Evolutionary conservation across 2,329 filamentous ascomycete species (phyloP).

Genomic region (Ophiocordyceps polyrhachis-furcata): DNA sequence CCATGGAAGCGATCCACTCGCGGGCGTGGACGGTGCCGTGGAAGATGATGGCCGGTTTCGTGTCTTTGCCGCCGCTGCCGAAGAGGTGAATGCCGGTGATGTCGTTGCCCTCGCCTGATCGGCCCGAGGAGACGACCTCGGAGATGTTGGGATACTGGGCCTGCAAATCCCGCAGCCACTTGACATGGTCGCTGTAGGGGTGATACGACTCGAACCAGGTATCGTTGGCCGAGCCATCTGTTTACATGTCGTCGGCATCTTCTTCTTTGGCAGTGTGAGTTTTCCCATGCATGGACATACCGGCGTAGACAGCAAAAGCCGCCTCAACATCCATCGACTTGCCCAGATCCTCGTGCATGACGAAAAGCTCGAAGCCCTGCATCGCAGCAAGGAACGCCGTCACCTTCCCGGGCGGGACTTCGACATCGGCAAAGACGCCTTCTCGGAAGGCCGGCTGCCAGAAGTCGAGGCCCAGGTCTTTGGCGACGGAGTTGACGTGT

Average conservation of each 20-base stretch:
- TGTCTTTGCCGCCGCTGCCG: constrained; percentile 23
- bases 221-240: constrained; percentile 9
- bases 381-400: constrained; percentile 14
- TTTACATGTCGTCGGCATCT: neutral
- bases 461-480: constrained; percentile 15
- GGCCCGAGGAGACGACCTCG: constrained; percentile 29
- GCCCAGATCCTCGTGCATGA: constrained; percentile 22
- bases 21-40: constrained; percentile 40
- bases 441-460: constrained; percentile 17
- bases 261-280: neutral
- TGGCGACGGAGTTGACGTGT: constrained; percentile 15
- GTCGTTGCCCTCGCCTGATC: constrained; percentile 23
- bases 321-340: constrained; percentile 17
- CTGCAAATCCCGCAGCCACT: constrained; percentile 27
- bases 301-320: constrained; percentile 10
- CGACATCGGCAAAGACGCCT: constrained; percentile 19
- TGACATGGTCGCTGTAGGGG: constrained; percentile 27
- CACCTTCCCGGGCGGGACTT: constrained; percentile 17
- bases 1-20: constrained; percentile 40
- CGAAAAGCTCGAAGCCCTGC: constrained; percentile 11
- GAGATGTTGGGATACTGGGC: constrained; percentile 22
- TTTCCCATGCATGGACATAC: constrained; percentile 6
- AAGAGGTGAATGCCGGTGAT: constrained; percentile 46
- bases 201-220: constrained; percentile 37
- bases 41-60: constrained; percentile 33